Percentiles rank a stretch among this genome's conserved stretches.
Conservation (phyloP, 2,329 filamentous ascomycete genomes). For the Geosmithia flava region DNA sequence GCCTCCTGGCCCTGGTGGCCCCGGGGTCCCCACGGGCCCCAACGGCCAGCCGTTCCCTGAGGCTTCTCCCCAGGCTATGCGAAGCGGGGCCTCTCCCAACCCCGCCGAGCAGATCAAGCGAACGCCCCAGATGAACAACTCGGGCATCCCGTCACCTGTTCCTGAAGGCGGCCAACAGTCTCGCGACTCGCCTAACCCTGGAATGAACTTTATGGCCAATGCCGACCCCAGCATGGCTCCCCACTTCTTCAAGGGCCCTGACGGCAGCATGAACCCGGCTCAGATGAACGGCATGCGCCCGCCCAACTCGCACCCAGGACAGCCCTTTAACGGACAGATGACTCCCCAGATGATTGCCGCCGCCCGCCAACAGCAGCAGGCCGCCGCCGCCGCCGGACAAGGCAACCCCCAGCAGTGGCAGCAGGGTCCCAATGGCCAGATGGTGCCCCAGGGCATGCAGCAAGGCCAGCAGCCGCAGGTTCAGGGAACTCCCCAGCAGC, state of each 20-base stretch:
- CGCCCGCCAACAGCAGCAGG: constrained; percentile 20
- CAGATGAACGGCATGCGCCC: constrained; percentile 59
- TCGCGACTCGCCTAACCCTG: constrained; percentile 50
- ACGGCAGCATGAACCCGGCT: constrained; percentile 38
- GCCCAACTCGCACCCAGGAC: constrained; percentile 54
- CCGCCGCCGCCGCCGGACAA: constrained; percentile 2
- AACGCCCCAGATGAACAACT: constrained; percentile 60
- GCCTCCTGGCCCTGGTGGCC: constrained; percentile 34
- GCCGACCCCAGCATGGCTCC: constrained; percentile 49
- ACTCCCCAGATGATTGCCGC: constrained; percentile 51
- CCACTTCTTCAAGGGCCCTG: constrained; percentile 47
- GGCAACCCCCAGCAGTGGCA: constrained; percentile 24
- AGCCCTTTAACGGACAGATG: constrained; percentile 42
- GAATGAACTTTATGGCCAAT: constrained; percentile 49
- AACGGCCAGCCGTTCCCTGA: constrained; percentile 55
- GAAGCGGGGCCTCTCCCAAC: constrained; percentile 63
- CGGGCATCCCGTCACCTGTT: constrained; percentile 57
- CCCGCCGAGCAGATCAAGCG: constrained; percentile 71
- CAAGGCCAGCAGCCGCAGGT: constrained; percentile 25
- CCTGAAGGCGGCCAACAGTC: constrained; percentile 58
- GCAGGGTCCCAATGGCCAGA: constrained; percentile 26
- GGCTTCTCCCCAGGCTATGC: constrained; percentile 56
- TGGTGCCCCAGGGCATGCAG: constrained; percentile 25
- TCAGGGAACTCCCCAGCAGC: constrained; percentile 62
- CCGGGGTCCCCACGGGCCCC: constrained; percentile 39